phyloP scores from a whole-genome alignment of 2,329 filamentous ascomycete species.

The Ceratocystis smalleyi region DNA sequence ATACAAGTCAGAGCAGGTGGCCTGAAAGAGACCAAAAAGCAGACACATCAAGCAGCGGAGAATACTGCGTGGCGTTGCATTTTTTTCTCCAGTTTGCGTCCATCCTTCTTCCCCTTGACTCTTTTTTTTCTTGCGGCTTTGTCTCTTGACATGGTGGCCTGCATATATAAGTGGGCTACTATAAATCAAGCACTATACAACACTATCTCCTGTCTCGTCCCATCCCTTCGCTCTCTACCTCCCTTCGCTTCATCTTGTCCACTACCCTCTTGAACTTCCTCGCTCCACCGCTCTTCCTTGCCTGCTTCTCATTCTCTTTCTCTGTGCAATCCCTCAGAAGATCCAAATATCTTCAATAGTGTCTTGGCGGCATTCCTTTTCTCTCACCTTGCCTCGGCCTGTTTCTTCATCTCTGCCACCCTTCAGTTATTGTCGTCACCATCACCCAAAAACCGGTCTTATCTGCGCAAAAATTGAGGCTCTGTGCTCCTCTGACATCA shows the following conservation, averaged over 20 bases:
- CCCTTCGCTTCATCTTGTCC: neutral
- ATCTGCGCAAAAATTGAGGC: neutral
- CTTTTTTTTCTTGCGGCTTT: neutral
- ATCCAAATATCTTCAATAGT: neutral
- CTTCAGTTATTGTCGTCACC: neutral
- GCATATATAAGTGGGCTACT: slow-evolving; percentile 6
- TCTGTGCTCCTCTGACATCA: slow-evolving; percentile 7
- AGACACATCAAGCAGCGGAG: neutral
- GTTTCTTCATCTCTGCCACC: neutral
- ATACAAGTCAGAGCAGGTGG: neutral
- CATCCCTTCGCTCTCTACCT: neutral
- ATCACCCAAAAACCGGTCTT: neutral
- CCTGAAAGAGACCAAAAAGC: neutral
- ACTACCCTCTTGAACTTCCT: neutral
- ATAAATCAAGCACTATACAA: neutral
- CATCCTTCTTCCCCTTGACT: neutral
- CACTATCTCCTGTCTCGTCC: neutral
- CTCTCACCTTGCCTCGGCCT: neutral
- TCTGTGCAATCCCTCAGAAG: neutral
- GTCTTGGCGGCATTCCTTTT: neutral
- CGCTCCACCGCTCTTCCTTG: neutral
- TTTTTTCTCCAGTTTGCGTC: neutral
- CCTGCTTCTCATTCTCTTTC: neutral
- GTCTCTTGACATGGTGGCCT: neutral
- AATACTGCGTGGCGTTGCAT: slow-evolving; percentile 1